Evolutionary conservation across 345 rosid species (phyloP).

Genomic region (Sisymbrium altissimum): DNA sequence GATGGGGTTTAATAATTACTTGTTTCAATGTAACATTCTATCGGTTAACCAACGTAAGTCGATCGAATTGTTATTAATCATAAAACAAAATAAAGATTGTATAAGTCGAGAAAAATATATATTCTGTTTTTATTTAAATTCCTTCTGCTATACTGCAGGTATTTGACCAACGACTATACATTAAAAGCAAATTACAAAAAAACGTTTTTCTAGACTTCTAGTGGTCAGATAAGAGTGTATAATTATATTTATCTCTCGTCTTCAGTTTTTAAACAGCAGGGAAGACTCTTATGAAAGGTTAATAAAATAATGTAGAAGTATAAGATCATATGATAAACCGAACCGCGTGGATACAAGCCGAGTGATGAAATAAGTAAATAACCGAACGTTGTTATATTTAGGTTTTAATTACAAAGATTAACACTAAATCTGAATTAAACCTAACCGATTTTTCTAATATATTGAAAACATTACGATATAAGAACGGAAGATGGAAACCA

Average conservation of each 20-base stretch:
- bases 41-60: neutral
- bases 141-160: slow-evolving; percentile 20
- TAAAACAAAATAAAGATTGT: neutral
- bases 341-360: neutral
- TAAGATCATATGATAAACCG: neutral
- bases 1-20: neutral
- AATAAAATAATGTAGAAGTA: neutral
- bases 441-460: neutral
- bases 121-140: neutral
- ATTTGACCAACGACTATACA: slow-evolving; percentile 29
- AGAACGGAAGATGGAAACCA: neutral
- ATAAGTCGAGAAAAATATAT: neutral
- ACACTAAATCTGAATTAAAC: neutral
- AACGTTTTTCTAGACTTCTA: neutral
- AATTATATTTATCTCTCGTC: neutral
- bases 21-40: neutral
- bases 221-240: neutral
- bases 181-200: slow-evolving; percentile 10
- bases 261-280: neutral
- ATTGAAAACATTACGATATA: neutral
- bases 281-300: neutral
- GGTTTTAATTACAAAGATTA: neutral
- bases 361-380: neutral
- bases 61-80: neutral
- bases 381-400: neutral